These are phyloP conservation scores for Allium cepa DNA, from an alignment of 106 monocot genomes.

Conservation along the genomic window DNA sequence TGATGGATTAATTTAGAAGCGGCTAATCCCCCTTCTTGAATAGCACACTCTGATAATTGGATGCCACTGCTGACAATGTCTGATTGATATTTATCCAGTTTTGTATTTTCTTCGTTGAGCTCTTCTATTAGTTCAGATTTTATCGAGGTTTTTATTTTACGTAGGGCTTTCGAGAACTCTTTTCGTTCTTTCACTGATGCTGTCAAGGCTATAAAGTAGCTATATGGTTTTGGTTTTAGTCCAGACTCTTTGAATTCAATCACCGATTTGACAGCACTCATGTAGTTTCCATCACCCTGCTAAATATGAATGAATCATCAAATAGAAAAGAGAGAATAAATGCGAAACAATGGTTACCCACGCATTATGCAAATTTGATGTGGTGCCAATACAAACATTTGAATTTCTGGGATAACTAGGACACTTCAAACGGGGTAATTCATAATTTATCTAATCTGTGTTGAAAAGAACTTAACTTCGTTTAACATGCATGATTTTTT, in stretches of 20 bases:
- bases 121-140: conserved; percentile 31
- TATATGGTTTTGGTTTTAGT: conserved; percentile 69
- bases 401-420: too few relatives aligned
- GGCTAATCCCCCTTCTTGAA: conserved; percentile 40
- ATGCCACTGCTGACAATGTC: conserved; percentile 41
- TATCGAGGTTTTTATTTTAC: conserved; percentile 40
- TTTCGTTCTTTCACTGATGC: conserved; percentile 94
- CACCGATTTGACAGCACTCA: conserved; percentile 65
- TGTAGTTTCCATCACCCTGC: conserved; percentile 76
- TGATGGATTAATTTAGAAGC: conserved; percentile 58
- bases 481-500: too few relatives aligned
- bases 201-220: conserved; percentile 77
- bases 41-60: conserved; percentile 66
- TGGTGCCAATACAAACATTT: too few relatives aligned
- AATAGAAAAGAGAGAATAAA: background rate
- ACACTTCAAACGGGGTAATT: too few relatives aligned
- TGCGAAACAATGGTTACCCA: too few relatives aligned
- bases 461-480: too few relatives aligned
- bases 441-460: too few relatives aligned
- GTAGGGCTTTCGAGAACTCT: conserved; percentile 82
- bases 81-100: conserved; percentile 59
- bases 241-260: conserved; percentile 72
- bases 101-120: conserved; percentile 32
- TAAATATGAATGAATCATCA: conserved; percentile 2
- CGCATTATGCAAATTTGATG: too few relatives aligned